Evolutionary conservation across 306 rosid species (phyloP).

Genomic region (Pterocarpus santalinus): DNA sequence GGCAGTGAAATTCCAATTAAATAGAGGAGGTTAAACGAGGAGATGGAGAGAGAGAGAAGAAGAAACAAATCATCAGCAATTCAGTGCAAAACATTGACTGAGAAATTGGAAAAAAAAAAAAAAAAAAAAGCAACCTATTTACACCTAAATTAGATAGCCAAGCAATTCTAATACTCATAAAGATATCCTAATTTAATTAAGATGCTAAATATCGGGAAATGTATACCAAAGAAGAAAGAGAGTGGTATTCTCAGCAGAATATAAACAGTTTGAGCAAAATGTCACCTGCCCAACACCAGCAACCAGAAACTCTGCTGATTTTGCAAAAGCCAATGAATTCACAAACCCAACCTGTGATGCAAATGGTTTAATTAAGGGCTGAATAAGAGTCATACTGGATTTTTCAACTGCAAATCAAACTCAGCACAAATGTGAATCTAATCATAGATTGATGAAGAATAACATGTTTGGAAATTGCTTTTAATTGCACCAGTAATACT

Average conservation of each 20-base stretch:
- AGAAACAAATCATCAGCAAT: not conserved
- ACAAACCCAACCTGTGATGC: conserved; percentile 87
- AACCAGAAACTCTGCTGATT: conserved; percentile 78
- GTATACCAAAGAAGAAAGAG: not conserved
- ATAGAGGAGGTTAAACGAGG: not conserved
- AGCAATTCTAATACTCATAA: no score
- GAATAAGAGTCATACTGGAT: not conserved
- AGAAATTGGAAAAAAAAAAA: no score
- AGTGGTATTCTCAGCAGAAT: not conserved
- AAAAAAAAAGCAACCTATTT: no score
- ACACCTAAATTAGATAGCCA: no score
- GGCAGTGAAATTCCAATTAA: not conserved
- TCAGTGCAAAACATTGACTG: no score
- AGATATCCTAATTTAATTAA: no score
- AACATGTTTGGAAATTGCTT: not conserved
- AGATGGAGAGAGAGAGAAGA: not conserved
- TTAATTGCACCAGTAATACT: conserved; percentile 5
- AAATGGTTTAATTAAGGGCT: conserved; percentile 33
- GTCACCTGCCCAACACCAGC: conserved; percentile 96
- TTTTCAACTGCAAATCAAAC: conserved; percentile 31
- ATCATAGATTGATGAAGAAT: not conserved
- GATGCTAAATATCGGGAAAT: no score
- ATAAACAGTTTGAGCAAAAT: conserved; percentile 16
- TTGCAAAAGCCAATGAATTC: conserved; percentile 90
- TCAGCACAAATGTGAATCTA: conserved; percentile 18